Evolutionary conservation across 805 yeast species (phyloP), one percentile per base, ranked within the genome.

Genomic region (Zygosaccharomyces bailii): DNA sequence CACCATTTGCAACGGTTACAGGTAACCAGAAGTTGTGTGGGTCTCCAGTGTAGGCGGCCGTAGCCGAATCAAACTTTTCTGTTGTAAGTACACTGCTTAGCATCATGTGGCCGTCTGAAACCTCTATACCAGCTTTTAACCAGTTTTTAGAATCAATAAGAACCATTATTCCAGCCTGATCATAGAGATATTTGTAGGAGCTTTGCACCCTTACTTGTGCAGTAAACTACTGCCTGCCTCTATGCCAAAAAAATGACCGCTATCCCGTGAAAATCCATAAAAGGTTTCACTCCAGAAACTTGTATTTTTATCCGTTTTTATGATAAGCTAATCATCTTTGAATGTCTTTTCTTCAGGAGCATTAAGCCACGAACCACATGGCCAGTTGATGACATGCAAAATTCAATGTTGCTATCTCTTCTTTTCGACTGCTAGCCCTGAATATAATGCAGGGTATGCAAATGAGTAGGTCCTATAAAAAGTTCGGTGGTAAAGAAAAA

Each of bases 51-150:
- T 42, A 42, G 4, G 34, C 29, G 32, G 45, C 45, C 1, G 45
- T 42, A 5, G 45, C 32, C 45, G 41, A 42, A 24, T 42, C 45
- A 18, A 41, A 42, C 16, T 24, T 34, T 13, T 14, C 35, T 4
- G 18, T 13, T 10, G 32, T 42, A 11, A 25, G 45, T 16, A 42
- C 45, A n/a, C 45, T 42, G 45, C 45, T 42, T 13, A 42, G 41
- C 45, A 42, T 42, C 34, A 37, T 37, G 1, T 34, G 35, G 1
- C 41, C 45, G 25, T 42, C 45, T 34, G 41, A 42, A 2, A 42
- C 32, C 36, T 42, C 45, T 17, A 42, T 42, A 8, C 45, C 41
- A 5, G 45, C 45, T n/a, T 42, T 42, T 9, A 42, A 13, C 45
- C 45, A 35, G 14, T 34, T 36, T 7, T 18, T n/a, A 17, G 30